A percentile compares a stretch with the other conserved stretches of the same genome.
Conservation (phyloP, 2,329 filamentous ascomycete species). For the Cercospora canescens region DNA sequence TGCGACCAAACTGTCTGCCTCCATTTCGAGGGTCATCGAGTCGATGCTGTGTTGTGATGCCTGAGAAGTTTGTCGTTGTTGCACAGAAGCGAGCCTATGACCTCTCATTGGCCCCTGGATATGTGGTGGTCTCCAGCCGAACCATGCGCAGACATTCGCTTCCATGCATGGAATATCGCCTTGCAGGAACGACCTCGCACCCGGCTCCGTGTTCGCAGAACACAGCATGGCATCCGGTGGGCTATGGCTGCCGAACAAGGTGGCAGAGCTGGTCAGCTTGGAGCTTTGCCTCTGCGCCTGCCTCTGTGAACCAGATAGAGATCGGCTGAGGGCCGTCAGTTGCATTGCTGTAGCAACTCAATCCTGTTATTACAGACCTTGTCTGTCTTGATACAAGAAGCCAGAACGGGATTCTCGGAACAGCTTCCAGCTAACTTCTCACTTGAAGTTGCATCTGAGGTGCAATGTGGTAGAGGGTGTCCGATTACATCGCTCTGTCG, state of each 20-base stretch:
- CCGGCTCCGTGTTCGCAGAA: not conserved
- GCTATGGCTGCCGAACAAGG: not conserved
- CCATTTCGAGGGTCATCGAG: not conserved
- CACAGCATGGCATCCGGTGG: not conserved
- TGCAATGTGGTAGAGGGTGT: not conserved
- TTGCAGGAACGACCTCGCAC: not conserved
- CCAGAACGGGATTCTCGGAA: not conserved
- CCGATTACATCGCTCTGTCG: slow-evolving; percentile 3
- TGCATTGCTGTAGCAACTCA: not conserved
- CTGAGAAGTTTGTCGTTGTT: not conserved
- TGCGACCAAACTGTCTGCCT: too few relatives aligned
- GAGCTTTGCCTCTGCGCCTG: not conserved
- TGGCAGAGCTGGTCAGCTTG: not conserved
- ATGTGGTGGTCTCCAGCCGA: not conserved
- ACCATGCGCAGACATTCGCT: slow-evolving; percentile 1
- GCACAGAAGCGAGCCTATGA: not conserved
- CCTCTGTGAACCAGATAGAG: not conserved
- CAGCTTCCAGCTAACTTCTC: not conserved
- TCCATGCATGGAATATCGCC: not conserved
- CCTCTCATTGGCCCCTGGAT: not conserved
- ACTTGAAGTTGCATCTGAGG: not conserved
- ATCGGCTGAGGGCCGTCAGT: not conserved
- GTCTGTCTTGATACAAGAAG: not conserved
- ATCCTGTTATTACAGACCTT: not conserved
- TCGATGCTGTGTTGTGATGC: not conserved